Evolutionary conservation across 83 land plant genomes (phyloP).

Genomic region (Thuja plicata): DNA sequence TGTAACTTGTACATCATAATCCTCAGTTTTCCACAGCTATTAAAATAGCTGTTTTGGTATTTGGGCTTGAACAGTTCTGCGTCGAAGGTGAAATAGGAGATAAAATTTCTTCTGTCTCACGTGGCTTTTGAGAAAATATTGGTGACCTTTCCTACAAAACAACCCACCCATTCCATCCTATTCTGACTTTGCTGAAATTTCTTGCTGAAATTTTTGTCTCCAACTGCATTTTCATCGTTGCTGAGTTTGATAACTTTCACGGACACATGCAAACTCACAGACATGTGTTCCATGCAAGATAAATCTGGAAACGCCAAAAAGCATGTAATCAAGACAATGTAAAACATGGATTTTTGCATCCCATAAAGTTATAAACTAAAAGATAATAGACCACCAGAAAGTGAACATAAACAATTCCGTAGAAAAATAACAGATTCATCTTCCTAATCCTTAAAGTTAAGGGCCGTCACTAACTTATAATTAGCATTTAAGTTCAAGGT

Average conservation of each 20-base stretch:
- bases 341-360: neutral
- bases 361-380: neutral
- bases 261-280: neutral
- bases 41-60: neutral
- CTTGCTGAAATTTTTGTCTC: neutral
- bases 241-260: neutral
- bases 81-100: neutral
- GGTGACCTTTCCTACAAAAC: neutral
- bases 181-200: neutral
- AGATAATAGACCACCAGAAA: neutral
- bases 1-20: neutral
- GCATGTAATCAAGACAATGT: neutral
- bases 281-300: neutral
- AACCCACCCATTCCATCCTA: neutral
- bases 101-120: neutral
- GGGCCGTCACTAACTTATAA: neutral
- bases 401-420: neutral
- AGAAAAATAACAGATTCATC: neutral
- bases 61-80: neutral
- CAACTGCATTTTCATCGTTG: neutral
- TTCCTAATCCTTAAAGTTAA: neutral
- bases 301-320: conserved; percentile 3
- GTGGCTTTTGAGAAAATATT: neutral
- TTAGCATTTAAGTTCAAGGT: neutral
- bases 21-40: neutral